phyloP scores from a whole-genome alignment of 345 rosid species.

The Capsella bursapastoris region DNA sequence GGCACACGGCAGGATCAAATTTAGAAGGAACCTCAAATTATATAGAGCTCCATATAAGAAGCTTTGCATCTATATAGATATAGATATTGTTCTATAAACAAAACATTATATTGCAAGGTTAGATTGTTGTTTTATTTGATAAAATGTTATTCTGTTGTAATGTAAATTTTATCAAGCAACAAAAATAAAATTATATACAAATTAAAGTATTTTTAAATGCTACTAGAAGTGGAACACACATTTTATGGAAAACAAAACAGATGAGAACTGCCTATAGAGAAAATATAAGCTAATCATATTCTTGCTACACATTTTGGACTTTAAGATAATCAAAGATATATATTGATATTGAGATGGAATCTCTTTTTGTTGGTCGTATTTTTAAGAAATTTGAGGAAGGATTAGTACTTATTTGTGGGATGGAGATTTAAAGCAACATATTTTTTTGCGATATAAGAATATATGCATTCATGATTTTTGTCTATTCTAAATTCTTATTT shows the following conservation, averaged over 20 bases:
- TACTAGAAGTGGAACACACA: not conserved
- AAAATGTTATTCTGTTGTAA: too few relatives aligned
- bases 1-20: not conserved
- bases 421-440: constrained; percentile 39
- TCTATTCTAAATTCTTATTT: constrained; percentile 18
- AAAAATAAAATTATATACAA: not conserved
- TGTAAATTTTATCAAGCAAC: not conserved
- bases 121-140: too few relatives aligned
- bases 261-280: not conserved
- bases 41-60: not conserved
- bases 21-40: not conserved
- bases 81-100: not conserved
- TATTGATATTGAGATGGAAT: constrained; percentile 21
- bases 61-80: not conserved
- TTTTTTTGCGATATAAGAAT: constrained; percentile 22
- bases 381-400: not conserved
- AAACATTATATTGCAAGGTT: not conserved
- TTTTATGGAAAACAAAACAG: not conserved
- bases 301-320: not conserved
- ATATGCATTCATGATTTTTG: constrained; percentile 31
- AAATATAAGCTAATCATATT: not conserved
- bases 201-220: not conserved
- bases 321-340: constrained; percentile 1
- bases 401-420: constrained; percentile 34
- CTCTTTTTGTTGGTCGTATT: constrained; percentile 4